Base-by-base conservation (phyloP, 148 eudicot species). In the Cornus florida region DNA sequence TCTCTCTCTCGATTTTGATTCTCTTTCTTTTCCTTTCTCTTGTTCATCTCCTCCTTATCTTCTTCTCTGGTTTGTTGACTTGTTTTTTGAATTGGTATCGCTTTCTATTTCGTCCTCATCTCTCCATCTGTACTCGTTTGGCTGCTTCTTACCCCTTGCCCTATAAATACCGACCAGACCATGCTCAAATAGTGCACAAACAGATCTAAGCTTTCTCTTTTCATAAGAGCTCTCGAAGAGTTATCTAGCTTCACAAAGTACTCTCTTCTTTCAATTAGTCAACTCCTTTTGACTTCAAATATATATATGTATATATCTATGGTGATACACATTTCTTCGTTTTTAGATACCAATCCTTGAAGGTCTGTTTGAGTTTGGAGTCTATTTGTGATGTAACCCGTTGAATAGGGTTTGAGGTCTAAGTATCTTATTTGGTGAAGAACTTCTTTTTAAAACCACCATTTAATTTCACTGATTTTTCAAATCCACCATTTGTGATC, bases 71-170 rank as follows among this genome's bases (percentile, higher is more conserved):
- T 12, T 7, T 12, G 24, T 33, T 32, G 7, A 24, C 41, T 53
- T 3, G 19, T 53, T 16, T 62, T 62, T 62, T 60, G 2, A 10
- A 4, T 60, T 3, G 17, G 66, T 62, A 8, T 72, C 33, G 11
- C 66, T 73, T 20, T 73, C 71, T 33, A 28, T 66, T 31, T 76
- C 71, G 10, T 66, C 71, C 35, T 67, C 70, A 64, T 66, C 70
- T 43, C 24, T 19, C 64, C 16, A 31, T 76, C 75, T 50, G 7
- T 62, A 46, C 65, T 46, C 65, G 3, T 35, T 43, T 69, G 76
- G 65, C 64, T 43, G 24, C 71, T 76, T 67, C 72, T 76, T 67
- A n/a, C 10, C 41, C 57, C 28, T 2, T 24, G 7, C 72, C 64
- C 65, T 56, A 17, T 74, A 74, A 74, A 16, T 6, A 12, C 10